Evolutionary conservation across 2,329 filamentous ascomycete genomes (phyloP).

Genomic region (Sphaceloma murrayae): DNA sequence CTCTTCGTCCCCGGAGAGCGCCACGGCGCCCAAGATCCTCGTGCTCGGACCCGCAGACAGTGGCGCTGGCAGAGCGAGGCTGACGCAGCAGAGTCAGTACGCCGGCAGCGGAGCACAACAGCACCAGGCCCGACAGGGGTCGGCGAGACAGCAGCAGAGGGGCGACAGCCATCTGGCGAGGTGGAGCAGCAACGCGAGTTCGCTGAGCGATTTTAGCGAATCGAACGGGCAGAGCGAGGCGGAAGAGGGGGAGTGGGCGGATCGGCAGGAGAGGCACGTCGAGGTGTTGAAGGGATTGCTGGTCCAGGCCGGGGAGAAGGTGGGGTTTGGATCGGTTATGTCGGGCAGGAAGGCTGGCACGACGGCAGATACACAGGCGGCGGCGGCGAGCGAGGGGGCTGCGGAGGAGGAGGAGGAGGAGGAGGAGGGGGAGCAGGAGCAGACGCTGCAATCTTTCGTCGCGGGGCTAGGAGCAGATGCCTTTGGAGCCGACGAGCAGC

Average conservation of each 20-base stretch:
- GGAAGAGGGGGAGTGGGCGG: too few relatives aligned
- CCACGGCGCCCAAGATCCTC: constrained; percentile 73
- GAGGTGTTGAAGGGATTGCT: background rate
- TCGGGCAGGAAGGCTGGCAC: constrained; percentile 1
- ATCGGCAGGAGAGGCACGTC: too few relatives aligned
- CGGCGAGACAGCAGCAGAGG: too few relatives aligned
- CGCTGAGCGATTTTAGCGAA: constrained; percentile 10
- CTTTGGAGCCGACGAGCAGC: constrained; percentile 64
- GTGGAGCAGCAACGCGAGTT: constrained; percentile 9
- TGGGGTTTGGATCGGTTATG: background rate
- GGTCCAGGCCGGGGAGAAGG: background rate
- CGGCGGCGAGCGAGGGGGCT: background rate
- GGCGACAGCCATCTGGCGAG: background rate
- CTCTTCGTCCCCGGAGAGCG: constrained; percentile 62
- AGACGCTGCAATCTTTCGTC: constrained; percentile 56
- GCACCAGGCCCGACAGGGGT: too few relatives aligned
- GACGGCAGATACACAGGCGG: background rate
- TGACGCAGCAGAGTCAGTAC: too few relatives aligned
- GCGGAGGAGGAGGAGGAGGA: background rate
- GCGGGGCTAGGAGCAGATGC: constrained; percentile 64
- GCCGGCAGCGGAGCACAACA: too few relatives aligned
- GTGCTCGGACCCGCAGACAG: constrained; percentile 57
- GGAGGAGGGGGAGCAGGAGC: constrained; percentile 25
- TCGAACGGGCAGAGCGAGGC: constrained; percentile 10
- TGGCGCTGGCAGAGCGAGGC: background rate